Conservation (phyloP, 2,329 filamentous ascomycete species). For the Fusarium vanettenii region DNA sequence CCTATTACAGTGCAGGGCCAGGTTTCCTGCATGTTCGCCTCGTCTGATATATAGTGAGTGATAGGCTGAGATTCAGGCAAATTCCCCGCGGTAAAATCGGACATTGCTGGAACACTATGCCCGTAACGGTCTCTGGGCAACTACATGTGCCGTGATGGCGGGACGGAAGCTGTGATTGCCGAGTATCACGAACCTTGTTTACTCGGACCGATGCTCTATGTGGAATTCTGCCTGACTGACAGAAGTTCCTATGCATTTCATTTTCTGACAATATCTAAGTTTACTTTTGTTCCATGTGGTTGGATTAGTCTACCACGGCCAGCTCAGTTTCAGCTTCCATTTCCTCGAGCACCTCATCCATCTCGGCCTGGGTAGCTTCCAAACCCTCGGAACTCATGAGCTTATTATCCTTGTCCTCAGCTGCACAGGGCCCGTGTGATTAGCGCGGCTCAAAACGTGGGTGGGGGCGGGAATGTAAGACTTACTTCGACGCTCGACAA, state of each 20-base stretch:
- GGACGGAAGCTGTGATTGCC: not conserved
- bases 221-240: not conserved
- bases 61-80: not conserved
- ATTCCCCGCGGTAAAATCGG: not conserved
- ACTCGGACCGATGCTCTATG: not conserved
- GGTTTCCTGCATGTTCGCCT: not conserved
- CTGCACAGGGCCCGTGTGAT: constrained; percentile 50
- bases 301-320: constrained; percentile 39
- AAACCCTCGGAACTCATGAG: constrained; percentile 75
- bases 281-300: not conserved
- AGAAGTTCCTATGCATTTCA: not conserved
- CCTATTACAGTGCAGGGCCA: not conserved
- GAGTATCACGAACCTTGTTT: not conserved
- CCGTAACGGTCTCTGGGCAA: not conserved
- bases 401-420: constrained; percentile 75
- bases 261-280: constrained; percentile 4
- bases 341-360: constrained; percentile 63
- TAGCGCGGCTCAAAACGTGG: constrained; percentile 10
- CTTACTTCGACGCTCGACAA: constrained; percentile 83
- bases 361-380: constrained; percentile 72
- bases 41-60: not conserved
- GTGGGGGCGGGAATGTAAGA: constrained; percentile 42
- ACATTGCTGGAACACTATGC: not conserved
- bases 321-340: constrained; percentile 51
- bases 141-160: not conserved